A percentile compares a stretch with the other conserved stretches of the same genome.
These are phyloP conservation scores for Pseudogymnoascus verrucosus DNA, from an alignment of 2,329 filamentous ascomycete species.

Conservation along the genomic window DNA sequence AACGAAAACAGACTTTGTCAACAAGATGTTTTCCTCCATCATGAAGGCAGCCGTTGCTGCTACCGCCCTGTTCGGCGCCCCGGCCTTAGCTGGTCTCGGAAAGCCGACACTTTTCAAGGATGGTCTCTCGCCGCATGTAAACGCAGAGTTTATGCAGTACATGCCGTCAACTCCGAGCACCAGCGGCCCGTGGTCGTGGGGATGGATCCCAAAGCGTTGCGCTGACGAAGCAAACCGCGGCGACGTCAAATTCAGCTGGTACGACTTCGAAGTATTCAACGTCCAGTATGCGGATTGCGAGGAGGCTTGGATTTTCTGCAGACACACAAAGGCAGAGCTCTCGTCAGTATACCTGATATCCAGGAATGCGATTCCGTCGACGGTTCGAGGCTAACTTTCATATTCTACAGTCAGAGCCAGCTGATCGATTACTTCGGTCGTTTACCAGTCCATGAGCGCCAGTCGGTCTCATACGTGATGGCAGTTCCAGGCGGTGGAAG, in stretches of 20 bases:
- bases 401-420: conserved; percentile 9
- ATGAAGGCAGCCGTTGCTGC: neutral
- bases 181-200: neutral
- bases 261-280: conserved; percentile 23
- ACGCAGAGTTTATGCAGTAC: neutral
- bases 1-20: neutral
- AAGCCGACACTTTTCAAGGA: conserved; percentile 1
- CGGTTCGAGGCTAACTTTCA: neutral
- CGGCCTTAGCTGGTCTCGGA: neutral
- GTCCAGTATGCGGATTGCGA: conserved; percentile 25
- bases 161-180: neutral
- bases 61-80: neutral
- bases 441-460: conserved; percentile 25
- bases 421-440: conserved; percentile 20
- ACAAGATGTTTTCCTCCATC: conserved; percentile 1
- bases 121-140: neutral
- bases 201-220: conserved; percentile 3
- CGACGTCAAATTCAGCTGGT: conserved; percentile 11
- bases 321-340: conserved; percentile 23
- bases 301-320: conserved; percentile 27
- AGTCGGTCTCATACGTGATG: conserved; percentile 22
- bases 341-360: conserved; percentile 5
- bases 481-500: conserved; percentile 17
- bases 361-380: neutral
- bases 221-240: neutral